Conservation (phyloP, 306 rosid genomes). For the Dalbergia oliveri region DNA sequence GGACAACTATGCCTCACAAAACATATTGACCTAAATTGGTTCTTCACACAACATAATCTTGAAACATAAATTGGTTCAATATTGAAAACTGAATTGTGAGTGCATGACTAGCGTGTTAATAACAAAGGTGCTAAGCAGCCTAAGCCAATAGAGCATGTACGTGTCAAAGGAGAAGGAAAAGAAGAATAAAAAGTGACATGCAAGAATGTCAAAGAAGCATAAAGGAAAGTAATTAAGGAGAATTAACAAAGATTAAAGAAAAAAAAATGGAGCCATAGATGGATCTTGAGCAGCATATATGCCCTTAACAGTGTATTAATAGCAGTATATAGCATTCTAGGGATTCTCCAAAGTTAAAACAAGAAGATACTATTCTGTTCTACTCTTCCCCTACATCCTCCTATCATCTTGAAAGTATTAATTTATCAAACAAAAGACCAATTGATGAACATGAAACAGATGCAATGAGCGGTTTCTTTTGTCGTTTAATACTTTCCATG, state of each 20-base stretch:
- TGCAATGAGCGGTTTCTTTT: conserved; percentile 93
- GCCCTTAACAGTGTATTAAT: conserved; percentile 31
- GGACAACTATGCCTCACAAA: too few relatives aligned
- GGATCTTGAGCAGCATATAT: conserved; percentile 50
- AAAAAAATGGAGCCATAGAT: conserved; percentile 47
- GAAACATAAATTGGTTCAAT: too few relatives aligned
- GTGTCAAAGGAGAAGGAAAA: background rate
- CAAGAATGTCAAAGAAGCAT: conserved; percentile 52
- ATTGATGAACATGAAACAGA: conserved; percentile 94
- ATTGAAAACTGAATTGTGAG: too few relatives aligned
- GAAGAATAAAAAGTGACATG: conserved; percentile 26
- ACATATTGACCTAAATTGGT: too few relatives aligned
- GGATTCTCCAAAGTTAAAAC: conserved; percentile 48
- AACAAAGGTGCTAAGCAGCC: too few relatives aligned
- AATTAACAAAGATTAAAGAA: conserved; percentile 1
- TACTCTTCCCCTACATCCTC: conserved; percentile 46
- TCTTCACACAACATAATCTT: too few relatives aligned
- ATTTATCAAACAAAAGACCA: conserved; percentile 91
- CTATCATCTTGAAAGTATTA: conserved; percentile 13
- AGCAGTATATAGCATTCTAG: conserved; percentile 44
- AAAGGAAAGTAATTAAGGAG: conserved; percentile 25
- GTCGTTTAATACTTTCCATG: conserved; percentile 97
- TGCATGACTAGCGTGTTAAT: too few relatives aligned
- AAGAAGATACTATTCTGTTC: conserved; percentile 40
- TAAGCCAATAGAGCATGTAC: background rate